These are phyloP conservation scores for Blastomyces parvus DNA, from an alignment of 2,329 filamentous ascomycete species.

Conservation along the genomic window DNA sequence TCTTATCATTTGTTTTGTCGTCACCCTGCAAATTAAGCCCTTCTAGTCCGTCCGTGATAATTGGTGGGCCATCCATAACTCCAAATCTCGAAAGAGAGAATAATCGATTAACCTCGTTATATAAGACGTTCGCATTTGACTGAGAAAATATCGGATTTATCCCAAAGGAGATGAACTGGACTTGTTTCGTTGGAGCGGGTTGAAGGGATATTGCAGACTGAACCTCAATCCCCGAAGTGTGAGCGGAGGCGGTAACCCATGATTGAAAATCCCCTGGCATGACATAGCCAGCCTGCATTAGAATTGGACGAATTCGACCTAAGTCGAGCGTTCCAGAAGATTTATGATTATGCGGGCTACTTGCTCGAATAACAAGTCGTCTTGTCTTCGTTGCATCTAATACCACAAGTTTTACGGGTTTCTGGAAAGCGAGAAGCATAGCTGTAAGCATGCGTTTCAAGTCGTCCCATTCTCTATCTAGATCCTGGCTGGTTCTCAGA, in stretches of 20 bases:
- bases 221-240: conserved; percentile 52
- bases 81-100: conserved; percentile 75
- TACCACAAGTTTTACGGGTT: conserved; percentile 48
- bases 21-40: conserved; percentile 28
- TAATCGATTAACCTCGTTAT: conserved; percentile 65
- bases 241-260: conserved; percentile 66
- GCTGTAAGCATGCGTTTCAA: conserved; percentile 52
- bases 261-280: conserved; percentile 42
- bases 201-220: conserved; percentile 61
- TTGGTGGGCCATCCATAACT: conserved; percentile 39
- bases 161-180: conserved; percentile 76
- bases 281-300: conserved; percentile 58
- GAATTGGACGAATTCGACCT: conserved; percentile 38
- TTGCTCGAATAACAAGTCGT: conserved; percentile 26
- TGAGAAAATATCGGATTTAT: conserved; percentile 52
- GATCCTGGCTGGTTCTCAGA: conserved; percentile 42
- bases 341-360: background rate
- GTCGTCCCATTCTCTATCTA: conserved; percentile 55
- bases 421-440: conserved; percentile 61
- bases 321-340: background rate
- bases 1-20: conserved; percentile 8
- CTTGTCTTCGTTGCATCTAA: conserved; percentile 42
- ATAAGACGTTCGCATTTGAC: conserved; percentile 56
- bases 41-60: conserved; percentile 29
- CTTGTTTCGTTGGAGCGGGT: conserved; percentile 60